Base-by-base conservation (phyloP, 148 eudicot genomes). In the Linanthus parryae region DNA sequence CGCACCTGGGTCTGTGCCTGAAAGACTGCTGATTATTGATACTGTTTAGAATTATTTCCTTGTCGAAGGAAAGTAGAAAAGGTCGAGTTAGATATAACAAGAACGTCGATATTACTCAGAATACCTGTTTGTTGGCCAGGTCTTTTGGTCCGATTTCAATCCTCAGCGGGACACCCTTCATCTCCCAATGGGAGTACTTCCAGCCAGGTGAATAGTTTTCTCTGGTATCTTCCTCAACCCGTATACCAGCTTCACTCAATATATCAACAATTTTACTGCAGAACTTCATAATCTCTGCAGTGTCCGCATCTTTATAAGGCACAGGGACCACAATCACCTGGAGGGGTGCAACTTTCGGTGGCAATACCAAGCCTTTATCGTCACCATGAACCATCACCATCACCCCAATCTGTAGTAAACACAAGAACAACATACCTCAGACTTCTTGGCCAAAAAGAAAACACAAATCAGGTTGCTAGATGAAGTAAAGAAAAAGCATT, bases 351-450 rank as follows among this genome's bases (percentile, higher is more conserved):
- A 88, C 96, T 82, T 88, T 94, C 43, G 99, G 99, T 31, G 99
- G 99, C 60, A 94, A 61, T 48, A 94, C 96, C 67, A 94, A 67
- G 61, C 99, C 99, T 76, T 88, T 94, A 64, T 94, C 95, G 66
- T 94, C 99, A 59, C 99, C 99, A 56, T 94, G 99, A 44, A 80
- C 85, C 99, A 94, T 94, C 62, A 94, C 85, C 99, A 94, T 94
- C 67, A 88, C 99, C 52, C 99, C 99, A 69, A 94, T 82, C 99
- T 94, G 84, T n/a, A n/a, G n/a, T n/a, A n/a, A n/a, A n/a, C n/a
- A n/a, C n/a, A n/a, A n/a, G n/a, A n/a, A n/a, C n/a, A n/a, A n/a
- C n/a, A n/a, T n/a, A n/a, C n/a, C n/a, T n/a, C n/a, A n/a, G n/a
- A n/a, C n/a, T n/a, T n/a, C n/a, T n/a, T n/a, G n/a, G n/a, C n/a